A percentile compares a stretch with the other conserved stretches of the same genome.
Evolutionary conservation across 768 basidiomycete species (phyloP).

Genomic region (Boletus sp.): DNA sequence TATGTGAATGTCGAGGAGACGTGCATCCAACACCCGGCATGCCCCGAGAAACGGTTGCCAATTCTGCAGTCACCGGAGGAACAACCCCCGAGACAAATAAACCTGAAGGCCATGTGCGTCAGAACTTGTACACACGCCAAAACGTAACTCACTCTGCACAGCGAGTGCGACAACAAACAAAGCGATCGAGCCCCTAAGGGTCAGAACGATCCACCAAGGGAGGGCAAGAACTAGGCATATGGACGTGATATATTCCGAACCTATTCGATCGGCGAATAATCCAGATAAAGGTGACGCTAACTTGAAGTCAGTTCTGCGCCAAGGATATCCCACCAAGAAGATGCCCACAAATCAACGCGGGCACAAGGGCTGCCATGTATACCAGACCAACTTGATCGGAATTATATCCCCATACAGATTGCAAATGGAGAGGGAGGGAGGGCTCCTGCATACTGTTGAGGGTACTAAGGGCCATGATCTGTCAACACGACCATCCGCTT

Average conservation of each 20-base stretch:
- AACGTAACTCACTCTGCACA: conserved; percentile 45
- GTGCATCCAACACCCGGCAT: conserved; percentile 69
- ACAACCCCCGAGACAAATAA: conserved; percentile 61
- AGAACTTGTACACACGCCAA: background rate
- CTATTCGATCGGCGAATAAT: conserved; percentile 52
- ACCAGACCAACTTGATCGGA: conserved; percentile 61
- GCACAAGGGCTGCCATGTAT: conserved; percentile 62
- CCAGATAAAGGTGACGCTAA: conserved; percentile 62
- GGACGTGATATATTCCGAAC: conserved; percentile 54
- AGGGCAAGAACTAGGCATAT: conserved; percentile 48
- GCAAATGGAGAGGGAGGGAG: conserved; percentile 54
- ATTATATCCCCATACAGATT: conserved; percentile 46
- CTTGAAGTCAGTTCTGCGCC: background rate
- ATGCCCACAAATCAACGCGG: conserved; percentile 59
- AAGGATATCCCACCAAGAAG: background rate
- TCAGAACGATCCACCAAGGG: conserved; percentile 64
- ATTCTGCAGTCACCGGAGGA: conserved; percentile 63
- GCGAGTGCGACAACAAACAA: conserved; percentile 41
- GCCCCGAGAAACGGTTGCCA: conserved; percentile 55
- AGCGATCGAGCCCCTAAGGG: conserved; percentile 51
- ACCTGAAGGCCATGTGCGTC: conserved; percentile 34
- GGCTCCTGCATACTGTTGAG: conserved; percentile 53
- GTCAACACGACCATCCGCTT: background rate
- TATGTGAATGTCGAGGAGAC: conserved; percentile 20
- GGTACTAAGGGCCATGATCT: conserved; percentile 34